These are phyloP conservation scores for Monascus purpureus DNA, from an alignment of 495 filamentous ascomycete species.

Conservation along the genomic window DNA sequence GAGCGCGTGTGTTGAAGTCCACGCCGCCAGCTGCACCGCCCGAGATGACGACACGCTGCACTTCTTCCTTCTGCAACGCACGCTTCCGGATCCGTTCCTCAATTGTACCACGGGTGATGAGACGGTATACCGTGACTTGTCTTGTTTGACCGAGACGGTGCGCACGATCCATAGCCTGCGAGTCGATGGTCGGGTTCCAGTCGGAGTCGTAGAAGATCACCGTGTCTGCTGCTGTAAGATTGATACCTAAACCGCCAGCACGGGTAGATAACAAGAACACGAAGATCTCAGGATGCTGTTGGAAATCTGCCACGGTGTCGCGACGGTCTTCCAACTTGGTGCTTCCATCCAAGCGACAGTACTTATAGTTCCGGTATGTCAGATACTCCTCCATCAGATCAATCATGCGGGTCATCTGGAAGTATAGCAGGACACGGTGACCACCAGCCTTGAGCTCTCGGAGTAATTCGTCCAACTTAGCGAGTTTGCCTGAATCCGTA, in stretches of 20 bases:
- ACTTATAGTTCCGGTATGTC: conserved; percentile 97
- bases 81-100: conserved; percentile 98
- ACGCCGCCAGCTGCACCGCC: conserved; percentile 72
- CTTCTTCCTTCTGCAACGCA: conserved; percentile 95
- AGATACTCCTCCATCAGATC: conserved; percentile 98
- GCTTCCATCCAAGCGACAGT: conserved; percentile 89
- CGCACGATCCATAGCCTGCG: conserved; percentile 96
- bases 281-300: conserved; percentile 82
- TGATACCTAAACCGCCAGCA: conserved; percentile 94
- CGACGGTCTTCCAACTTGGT: conserved; percentile 97
- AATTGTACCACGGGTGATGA: conserved; percentile 94
- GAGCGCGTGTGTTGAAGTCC: conserved; percentile 82
- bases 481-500: conserved; percentile 92
- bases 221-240: conserved; percentile 90
- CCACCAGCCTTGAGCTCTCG: conserved; percentile 78
- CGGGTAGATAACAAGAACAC: conserved; percentile 92
- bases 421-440: conserved; percentile 96
- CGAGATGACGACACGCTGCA: conserved; percentile 95
- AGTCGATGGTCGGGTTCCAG: conserved; percentile 99
- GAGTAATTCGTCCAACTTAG: conserved; percentile 78
- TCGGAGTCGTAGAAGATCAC: conserved; percentile 99
- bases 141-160: conserved; percentile 94
- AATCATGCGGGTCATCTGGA: conserved; percentile 99
- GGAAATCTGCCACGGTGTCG: conserved; percentile 95
- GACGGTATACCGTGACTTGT: conserved; percentile 92